These are phyloP conservation scores for Volvariella surrecta DNA, from an alignment of 1,284 basidiomycete genomes.

Conservation along the genomic window DNA sequence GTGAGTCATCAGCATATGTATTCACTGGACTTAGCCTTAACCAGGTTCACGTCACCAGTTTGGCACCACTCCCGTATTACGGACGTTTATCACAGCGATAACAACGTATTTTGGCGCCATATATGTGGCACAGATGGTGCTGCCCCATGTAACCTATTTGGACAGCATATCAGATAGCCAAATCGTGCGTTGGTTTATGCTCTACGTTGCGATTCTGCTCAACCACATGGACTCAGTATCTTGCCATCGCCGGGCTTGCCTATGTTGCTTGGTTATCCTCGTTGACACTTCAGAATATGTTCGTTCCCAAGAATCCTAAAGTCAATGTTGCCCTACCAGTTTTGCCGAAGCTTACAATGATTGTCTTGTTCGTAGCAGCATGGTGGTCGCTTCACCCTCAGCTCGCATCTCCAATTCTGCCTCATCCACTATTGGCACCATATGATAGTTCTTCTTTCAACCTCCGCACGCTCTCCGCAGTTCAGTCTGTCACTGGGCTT, in stretches of 20 bases:
- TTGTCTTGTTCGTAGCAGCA: conserved; percentile 27
- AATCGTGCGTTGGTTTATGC: conserved; percentile 17
- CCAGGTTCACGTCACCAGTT: background rate
- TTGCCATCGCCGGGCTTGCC: conserved; percentile 22
- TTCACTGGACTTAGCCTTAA: too few species aligned
- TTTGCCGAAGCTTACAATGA: conserved; percentile 21
- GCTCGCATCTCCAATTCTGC: conserved; percentile 45
- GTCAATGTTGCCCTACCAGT: conserved; percentile 10
- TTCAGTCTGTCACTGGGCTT: conserved; percentile 66
- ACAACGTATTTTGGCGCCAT: background rate
- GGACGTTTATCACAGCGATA: conserved; percentile 11
- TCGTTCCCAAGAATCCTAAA: conserved; percentile 14
- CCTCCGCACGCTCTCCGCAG: conserved; percentile 63
- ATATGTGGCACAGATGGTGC: conserved; percentile 9
- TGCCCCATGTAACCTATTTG: conserved; percentile 15
- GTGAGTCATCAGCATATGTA: background rate
- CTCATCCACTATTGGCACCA: conserved; percentile 40
- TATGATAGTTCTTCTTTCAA: conserved; percentile 46
- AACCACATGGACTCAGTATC: conserved; percentile 19
- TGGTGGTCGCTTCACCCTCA: conserved; percentile 25
- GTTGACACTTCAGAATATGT: conserved; percentile 4
- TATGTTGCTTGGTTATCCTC: conserved; percentile 19
- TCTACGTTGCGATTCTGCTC: conserved; percentile 3
- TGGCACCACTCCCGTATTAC: background rate
- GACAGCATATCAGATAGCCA: conserved; percentile 21